phyloP scores from a whole-genome alignment of 2,329 filamentous ascomycete genomes.

The Talaromyces rugulosus region DNA sequence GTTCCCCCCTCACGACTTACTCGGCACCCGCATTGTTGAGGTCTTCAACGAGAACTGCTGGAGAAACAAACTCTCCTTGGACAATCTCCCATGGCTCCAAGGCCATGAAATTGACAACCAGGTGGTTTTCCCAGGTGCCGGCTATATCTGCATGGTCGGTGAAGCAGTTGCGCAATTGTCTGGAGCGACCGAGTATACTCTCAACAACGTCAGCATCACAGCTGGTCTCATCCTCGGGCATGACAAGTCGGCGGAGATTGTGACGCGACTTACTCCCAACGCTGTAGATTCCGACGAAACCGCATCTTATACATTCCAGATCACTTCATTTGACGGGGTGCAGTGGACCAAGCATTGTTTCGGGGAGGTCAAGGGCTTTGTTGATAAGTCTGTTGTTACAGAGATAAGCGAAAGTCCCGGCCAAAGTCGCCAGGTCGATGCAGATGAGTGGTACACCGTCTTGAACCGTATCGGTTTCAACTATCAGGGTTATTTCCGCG shows the following conservation, averaged over 20 bases:
- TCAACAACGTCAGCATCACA: not conserved
- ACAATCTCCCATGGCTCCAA: conserved; percentile 29
- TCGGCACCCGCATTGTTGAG: conserved; percentile 4
- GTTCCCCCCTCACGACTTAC: conserved; percentile 6
- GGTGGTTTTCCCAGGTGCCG: conserved; percentile 24
- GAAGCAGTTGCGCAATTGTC: conserved; percentile 24
- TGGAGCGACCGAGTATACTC: conserved; percentile 1
- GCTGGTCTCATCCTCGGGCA: not conserved
- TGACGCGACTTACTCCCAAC: not conserved
- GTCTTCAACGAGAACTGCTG: not conserved
- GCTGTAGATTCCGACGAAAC: not conserved
- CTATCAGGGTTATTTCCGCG: not conserved
- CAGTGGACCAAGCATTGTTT: conserved; percentile 1
- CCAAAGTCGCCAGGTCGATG: not conserved
- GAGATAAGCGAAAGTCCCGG: not conserved
- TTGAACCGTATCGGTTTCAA: not conserved
- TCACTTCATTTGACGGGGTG: not conserved
- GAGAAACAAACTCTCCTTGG: conserved; percentile 18
- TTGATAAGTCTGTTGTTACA: not conserved
- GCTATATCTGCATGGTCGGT: conserved; percentile 25
- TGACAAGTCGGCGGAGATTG: not conserved
- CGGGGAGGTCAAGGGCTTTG: not conserved
- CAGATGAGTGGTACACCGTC: conserved; percentile 1
- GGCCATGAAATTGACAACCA: conserved; percentile 20
- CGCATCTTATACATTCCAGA: not conserved